A percentile compares a stretch with the other conserved stretches of the same genome.
Conservation (phyloP, 2,329 filamentous ascomycete genomes). For the Xylaria sp. region DNA sequence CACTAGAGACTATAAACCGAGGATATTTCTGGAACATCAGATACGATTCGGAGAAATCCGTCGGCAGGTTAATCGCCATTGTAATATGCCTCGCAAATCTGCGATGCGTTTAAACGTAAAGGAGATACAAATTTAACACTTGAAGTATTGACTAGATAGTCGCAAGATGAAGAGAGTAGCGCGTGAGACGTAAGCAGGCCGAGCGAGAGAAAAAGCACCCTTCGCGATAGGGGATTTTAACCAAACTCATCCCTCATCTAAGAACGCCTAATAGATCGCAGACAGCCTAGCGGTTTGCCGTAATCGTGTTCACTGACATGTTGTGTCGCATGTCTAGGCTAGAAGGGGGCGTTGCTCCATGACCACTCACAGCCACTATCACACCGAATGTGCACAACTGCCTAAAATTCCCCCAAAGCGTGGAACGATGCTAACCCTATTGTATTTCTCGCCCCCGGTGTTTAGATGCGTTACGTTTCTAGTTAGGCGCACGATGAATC, state of each 20-base stretch:
- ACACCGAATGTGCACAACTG: constrained; percentile 20
- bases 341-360: not conserved
- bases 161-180: not conserved
- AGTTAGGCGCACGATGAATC: not conserved
- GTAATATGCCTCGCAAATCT: not conserved
- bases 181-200: not conserved
- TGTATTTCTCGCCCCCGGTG: constrained; percentile 1
- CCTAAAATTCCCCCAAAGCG: not conserved
- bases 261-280: constrained; percentile 13
- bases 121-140: not conserved
- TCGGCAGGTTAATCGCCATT: constrained; percentile 20
- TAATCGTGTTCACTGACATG: not conserved
- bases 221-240: not conserved
- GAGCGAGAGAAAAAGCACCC: not conserved
- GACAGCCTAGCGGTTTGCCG: constrained; percentile 12
- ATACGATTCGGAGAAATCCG: constrained; percentile 32
- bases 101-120: not conserved
- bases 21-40: constrained; percentile 30
- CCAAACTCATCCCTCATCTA: not conserved
- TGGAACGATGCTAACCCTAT: not conserved
- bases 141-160: not conserved
- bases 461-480: not conserved
- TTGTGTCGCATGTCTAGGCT: not conserved
- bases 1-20: constrained; percentile 24
- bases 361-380: constrained; percentile 22